Base-by-base conservation (phyloP, 2,329 filamentous ascomycete genomes). In the Lecanicillium sp. region DNA sequence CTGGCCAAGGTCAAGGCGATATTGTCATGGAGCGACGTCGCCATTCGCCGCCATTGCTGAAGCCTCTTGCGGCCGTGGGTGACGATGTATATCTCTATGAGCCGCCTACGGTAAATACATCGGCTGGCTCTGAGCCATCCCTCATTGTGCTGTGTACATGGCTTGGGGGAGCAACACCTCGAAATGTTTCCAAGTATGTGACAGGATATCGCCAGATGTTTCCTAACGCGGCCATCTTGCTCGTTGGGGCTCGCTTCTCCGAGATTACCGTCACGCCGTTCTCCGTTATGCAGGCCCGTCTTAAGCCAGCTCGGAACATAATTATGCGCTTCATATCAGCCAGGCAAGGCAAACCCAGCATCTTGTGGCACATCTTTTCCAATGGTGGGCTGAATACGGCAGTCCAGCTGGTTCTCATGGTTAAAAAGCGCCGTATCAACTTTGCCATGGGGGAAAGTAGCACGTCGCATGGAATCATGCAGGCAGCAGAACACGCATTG, bases 371-470 rank as follows among this genome's bases (percentile, higher is more conserved):
- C 32, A 31, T 39, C 2, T 42, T 38, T 17, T 42, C 40, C 6
- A 39, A 39, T 14, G 40, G 40, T 32, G 40, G 40, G 19, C 36
- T 39, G 2, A 42, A 42, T 32, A 42, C 34, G 36, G 40, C 40
- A 3, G 33, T 42, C n/a, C 40, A 42, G 40, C 27, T 42, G 13
- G 40, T 32, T 3, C 34, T 29, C 13, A 41, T 41, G 6, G 17
- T 34, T 3, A 33, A 34, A 2, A n/a, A 4, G 4, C 29, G 17
- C 2, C n/a, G n/a, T n/a, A n/a, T n/a, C n/a, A 33, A 36, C 10
- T 17, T 17, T 1, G 19, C 40, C 6, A 22, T 10, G 9, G 12
- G 18, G 2, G 14, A 9, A 4, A 15, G 7, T 25, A 17, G 10
- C 9, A 11, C 25, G 6, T 14, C 31, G 9, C n/a, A n/a, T n/a